Evolutionary conservation across 225 moss, liverwort and hornwort species (phyloP).

Genomic region (Sphagnum tenellum): DNA sequence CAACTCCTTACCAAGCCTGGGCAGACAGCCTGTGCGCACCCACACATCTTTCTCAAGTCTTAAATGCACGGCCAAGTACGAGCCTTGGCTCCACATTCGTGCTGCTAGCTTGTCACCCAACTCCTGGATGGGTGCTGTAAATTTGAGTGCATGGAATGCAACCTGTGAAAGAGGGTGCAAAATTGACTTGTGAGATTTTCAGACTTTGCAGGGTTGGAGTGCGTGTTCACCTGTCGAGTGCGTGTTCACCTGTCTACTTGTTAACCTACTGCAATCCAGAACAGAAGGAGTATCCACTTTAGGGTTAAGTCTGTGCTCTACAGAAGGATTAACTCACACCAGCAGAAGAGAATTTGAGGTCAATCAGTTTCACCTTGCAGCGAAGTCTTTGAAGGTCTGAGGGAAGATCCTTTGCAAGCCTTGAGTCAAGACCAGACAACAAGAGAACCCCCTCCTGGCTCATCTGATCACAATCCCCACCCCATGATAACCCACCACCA

Average conservation of each 20-base stretch:
- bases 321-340: too few species aligned
- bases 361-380: slow-evolving; percentile 30
- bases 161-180: slow-evolving; percentile 11
- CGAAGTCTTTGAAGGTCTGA: slow-evolving; percentile 49
- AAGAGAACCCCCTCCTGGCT: slow-evolving; percentile 45
- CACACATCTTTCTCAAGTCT: slow-evolving; percentile 61
- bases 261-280: too few species aligned
- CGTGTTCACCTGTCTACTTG: too few species aligned
- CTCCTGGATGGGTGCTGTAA: slow-evolving; percentile 45
- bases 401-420: slow-evolving; percentile 48
- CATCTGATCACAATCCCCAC: slow-evolving; percentile 13
- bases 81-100: slow-evolving; percentile 49
- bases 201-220: too few species aligned
- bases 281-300: too few species aligned
- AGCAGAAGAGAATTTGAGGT: too few species aligned
- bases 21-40: slow-evolving; percentile 58
- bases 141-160: slow-evolving; percentile 49
- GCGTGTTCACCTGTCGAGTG: too few species aligned
- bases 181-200: too few species aligned
- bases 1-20: slow-evolving; percentile 32
- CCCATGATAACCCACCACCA: too few species aligned
- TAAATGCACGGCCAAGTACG: slow-evolving; percentile 50
- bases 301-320: too few species aligned
- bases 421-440: slow-evolving; percentile 45
- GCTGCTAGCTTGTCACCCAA: slow-evolving; percentile 37